Percentiles rank a stretch among this genome's conserved stretches.
phyloP scores from a whole-genome alignment of 2,329 filamentous ascomycete genomes.

The Penicillium sp. region DNA sequence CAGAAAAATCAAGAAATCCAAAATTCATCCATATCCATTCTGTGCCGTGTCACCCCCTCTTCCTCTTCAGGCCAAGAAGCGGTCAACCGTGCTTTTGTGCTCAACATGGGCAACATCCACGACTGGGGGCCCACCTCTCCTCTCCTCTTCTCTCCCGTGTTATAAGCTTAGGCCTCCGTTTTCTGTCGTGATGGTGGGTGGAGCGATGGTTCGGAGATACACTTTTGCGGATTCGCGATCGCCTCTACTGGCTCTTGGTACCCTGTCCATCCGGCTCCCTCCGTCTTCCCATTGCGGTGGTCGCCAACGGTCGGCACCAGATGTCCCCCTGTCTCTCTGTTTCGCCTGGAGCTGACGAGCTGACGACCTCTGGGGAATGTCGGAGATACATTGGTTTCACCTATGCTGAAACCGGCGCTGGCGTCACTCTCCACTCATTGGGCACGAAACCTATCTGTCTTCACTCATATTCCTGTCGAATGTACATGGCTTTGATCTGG shows the following conservation, averaged over 20 bases:
- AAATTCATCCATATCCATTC: background rate
- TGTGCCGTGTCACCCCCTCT: conserved; percentile 20
- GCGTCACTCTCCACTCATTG: conserved; percentile 2
- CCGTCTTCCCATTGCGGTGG: conserved; percentile 14
- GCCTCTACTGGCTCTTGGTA: conserved; percentile 1
- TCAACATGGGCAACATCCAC: conserved; percentile 4
- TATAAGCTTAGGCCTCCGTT: conserved; percentile 19
- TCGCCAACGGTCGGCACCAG: conserved; percentile 10
- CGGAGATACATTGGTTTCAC: conserved; percentile 2
- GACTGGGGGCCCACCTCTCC: too few relatives aligned
- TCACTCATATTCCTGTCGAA: too few relatives aligned
- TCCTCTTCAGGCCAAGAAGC: conserved; percentile 8
- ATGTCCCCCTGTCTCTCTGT: background rate
- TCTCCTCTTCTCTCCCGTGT: conserved; percentile 23
- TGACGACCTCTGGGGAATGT: background rate
- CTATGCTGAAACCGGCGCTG: background rate
- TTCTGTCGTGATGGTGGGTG: conserved; percentile 14
- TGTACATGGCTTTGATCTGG: too few relatives aligned
- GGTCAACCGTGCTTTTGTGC: conserved; percentile 8
- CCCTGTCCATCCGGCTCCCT: conserved; percentile 25
- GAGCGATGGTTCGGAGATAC: conserved; percentile 13
- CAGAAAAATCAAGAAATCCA: background rate
- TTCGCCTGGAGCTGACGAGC: background rate
- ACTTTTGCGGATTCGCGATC: conserved; percentile 17
- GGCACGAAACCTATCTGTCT: background rate